Conservation (phyloP, 768 basidiomycete species). For the Coprinopsis cinerea region DNA sequence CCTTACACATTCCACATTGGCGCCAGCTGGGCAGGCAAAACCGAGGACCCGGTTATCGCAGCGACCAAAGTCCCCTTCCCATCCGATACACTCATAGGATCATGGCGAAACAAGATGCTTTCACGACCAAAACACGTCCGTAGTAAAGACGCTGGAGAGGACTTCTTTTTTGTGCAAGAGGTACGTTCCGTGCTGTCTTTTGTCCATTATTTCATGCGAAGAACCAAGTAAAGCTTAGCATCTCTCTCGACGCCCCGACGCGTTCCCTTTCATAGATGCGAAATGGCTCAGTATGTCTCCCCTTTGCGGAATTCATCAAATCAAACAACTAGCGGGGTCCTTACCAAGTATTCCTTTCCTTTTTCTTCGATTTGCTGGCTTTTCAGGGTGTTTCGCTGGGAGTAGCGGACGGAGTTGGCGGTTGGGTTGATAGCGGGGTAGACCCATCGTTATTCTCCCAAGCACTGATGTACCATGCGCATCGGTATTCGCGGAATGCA, state of each 20-base stretch:
- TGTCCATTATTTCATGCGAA: background rate
- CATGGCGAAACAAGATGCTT: conserved; percentile 67
- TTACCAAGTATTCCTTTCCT: conserved; percentile 9
- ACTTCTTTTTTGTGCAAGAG: conserved; percentile 59
- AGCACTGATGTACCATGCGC: conserved; percentile 83
- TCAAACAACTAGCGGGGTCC: conserved; percentile 16
- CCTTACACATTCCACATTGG: conserved; percentile 74
- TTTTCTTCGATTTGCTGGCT: conserved; percentile 20
- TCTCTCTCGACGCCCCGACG: background rate
- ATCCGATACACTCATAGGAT: conserved; percentile 48
- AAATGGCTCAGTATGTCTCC: conserved; percentile 61
- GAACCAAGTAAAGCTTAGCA: background rate
- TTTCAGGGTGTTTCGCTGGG: conserved; percentile 71
- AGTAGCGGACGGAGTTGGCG: conserved; percentile 90
- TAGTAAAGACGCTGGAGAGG: conserved; percentile 39
- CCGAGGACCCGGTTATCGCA: conserved; percentile 31
- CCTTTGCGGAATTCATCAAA: conserved; percentile 20
- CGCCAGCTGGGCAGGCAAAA: conserved; percentile 74
- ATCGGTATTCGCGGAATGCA: conserved; percentile 61
- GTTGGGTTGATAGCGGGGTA: conserved; percentile 79
- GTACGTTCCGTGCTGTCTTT: conserved; percentile 31
- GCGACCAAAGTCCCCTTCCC: conserved; percentile 47
- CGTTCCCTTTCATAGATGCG: conserved; percentile 50
- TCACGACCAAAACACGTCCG: conserved; percentile 33
- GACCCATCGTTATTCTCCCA: conserved; percentile 91